phyloP scores from a whole-genome alignment of 768 basidiomycete species.

The Polyporus arcularius region DNA sequence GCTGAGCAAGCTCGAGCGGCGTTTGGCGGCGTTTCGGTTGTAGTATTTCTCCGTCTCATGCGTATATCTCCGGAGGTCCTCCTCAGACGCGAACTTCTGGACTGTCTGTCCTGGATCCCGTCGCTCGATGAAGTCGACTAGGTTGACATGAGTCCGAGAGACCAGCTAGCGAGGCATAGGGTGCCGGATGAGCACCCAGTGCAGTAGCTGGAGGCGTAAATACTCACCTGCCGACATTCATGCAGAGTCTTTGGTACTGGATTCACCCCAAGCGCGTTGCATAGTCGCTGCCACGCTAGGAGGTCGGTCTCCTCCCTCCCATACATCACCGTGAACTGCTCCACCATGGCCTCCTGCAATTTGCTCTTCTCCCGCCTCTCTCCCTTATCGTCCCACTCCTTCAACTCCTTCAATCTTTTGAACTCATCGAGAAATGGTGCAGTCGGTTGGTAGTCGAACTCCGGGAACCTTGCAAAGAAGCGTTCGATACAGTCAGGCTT shows the following conservation, averaged over 20 bases:
- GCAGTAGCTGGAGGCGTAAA: not conserved
- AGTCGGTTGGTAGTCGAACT: slow-evolving; percentile 3
- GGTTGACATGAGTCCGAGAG: slow-evolving; percentile 30
- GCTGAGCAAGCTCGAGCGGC: too few relatives aligned
- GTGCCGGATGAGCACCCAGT: not conserved
- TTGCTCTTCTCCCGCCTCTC: not conserved
- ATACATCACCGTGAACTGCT: slow-evolving; percentile 22
- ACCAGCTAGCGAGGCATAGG: slow-evolving; percentile 17
- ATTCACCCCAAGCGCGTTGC: slow-evolving; percentile 1
- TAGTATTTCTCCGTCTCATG: not conserved
- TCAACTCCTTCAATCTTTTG: not conserved
- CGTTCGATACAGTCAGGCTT: not conserved
- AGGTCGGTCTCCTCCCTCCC: slow-evolving; percentile 22
- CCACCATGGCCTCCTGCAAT: slow-evolving; percentile 9
- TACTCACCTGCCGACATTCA: slow-evolving; percentile 9
- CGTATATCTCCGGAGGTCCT: slow-evolving; percentile 28
- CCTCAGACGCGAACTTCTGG: slow-evolving; percentile 22
- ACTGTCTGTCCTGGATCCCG: slow-evolving; percentile 18
- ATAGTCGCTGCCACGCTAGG: slow-evolving; percentile 3
- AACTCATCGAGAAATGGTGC: slow-evolving; percentile 15
- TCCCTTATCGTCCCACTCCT: not conserved
- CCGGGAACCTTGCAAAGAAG: slow-evolving; percentile 20
- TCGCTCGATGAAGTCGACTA: slow-evolving; percentile 31
- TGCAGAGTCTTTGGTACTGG: not conserved
- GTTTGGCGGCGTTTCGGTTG: not conserved